Conservation (phyloP, 768 basidiomycete genomes). For the Hygrophoropsis aurantiaca region DNA sequence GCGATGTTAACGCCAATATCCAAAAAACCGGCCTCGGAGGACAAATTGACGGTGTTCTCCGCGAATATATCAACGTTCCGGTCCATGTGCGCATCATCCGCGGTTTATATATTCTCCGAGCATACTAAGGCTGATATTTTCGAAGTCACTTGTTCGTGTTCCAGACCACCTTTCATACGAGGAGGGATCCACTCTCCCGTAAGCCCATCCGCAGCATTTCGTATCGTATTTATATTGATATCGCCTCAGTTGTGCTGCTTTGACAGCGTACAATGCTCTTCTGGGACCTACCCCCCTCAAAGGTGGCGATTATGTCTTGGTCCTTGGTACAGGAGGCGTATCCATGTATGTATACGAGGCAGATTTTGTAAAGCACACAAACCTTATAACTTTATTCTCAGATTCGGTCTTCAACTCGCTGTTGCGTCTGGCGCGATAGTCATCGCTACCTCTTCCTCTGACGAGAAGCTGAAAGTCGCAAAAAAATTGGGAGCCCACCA, state of each 20-base stretch:
- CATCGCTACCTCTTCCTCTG: slow-evolving; percentile 67
- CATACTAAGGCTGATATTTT: neutral
- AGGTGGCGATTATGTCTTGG: slow-evolving; percentile 58
- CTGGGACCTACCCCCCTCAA: slow-evolving; percentile 49
- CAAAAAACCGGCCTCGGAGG: slow-evolving; percentile 44
- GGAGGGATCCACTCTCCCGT: slow-evolving; percentile 67
- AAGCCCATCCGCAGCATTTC: slow-evolving; percentile 10
- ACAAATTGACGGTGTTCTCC: slow-evolving; percentile 49
- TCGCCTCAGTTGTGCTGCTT: slow-evolving; percentile 46
- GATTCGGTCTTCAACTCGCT: slow-evolving; percentile 61
- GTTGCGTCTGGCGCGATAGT: slow-evolving; percentile 62
- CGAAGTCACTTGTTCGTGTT: slow-evolving; percentile 47
- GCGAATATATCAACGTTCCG: slow-evolving; percentile 53
- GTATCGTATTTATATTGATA: neutral
- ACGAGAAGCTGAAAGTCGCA: slow-evolving; percentile 57
- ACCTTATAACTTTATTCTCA: slow-evolving; percentile 23
- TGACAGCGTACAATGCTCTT: slow-evolving; percentile 66
- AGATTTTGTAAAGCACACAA: neutral
- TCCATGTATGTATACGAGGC: slow-evolving; percentile 39
- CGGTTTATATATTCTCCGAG: neutral
- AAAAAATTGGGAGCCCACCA: slow-evolving; percentile 51
- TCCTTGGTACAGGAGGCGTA: slow-evolving; percentile 58
- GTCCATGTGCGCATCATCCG: slow-evolving; percentile 32
- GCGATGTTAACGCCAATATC: slow-evolving; percentile 38
- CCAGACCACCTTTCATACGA: slow-evolving; percentile 60